Evolutionary conservation across 1,139 yeast genomes (phyloP), one percentile per base, ranked within the genome.

Genomic region (Hemisphaericaspora subhashii): DNA sequence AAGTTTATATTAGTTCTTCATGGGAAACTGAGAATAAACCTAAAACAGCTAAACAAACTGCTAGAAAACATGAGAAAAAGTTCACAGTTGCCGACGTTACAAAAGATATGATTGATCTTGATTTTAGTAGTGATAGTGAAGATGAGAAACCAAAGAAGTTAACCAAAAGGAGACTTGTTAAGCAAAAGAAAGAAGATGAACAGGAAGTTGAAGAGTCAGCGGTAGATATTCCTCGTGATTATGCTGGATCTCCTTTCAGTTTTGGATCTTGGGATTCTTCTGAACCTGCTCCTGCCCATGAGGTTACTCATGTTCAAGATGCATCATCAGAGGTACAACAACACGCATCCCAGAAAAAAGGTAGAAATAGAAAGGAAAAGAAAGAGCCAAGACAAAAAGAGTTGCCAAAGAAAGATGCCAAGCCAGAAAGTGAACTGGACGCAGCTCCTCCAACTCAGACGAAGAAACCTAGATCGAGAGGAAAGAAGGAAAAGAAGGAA

Each of bases 121-220:
- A 51, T 4, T 54, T 60, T 36, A 51, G 59, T 5, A 52, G 56
- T 33, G 60, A 58, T 35, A 49, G 48, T 24, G 65, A 58, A 3
- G 58, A 50, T 10, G 54, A 44, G 22, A 37, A 33, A 18, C 16
- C 17, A 24, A 37, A 28, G 33, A 35, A 28, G 14, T 18, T 15
- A 22, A 23, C 9, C 31, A 14, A 17, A 27, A 25, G 25, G 23
- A 17, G 29, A 39, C 21, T 11, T 4, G 25, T 13, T 32, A 36
- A 21, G 14, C 5, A 31, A 31, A 25, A 23, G 33, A 25, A 41
- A 30, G 27, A 24, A 24, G 27, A 24, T n/a, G n/a, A n/a, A n/a
- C n/a, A n/a, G n/a, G n/a, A n/a, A n/a, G n/a, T n/a, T n/a, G n/a
- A n/a, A n/a, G n/a, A n/a, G n/a, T n/a, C 23, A 20, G 23, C 23